Conservation (phyloP, 257 asterid genomes). For the Prunella vulgaris region DNA sequence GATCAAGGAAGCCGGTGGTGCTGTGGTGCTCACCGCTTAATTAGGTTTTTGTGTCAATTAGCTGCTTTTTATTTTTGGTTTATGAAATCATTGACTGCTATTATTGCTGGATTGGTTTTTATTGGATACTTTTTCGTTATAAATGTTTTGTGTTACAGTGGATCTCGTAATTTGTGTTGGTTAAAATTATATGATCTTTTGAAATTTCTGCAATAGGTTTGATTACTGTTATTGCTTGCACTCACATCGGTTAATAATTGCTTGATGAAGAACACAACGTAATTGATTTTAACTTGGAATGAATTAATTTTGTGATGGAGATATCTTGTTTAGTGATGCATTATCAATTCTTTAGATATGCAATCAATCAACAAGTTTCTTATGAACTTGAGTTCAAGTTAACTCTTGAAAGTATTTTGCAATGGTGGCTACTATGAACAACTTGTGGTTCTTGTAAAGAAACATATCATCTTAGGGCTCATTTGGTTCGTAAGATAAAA, state of each 20-base stretch:
- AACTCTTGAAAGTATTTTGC: too few relatives aligned
- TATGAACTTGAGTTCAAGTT: too few relatives aligned
- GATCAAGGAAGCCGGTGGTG: slow-evolving; percentile 66
- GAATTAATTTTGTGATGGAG: background rate
- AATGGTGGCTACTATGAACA: too few relatives aligned
- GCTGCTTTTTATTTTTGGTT: background rate
- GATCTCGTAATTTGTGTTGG: background rate
- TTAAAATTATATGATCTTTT: background rate
- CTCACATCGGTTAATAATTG: background rate
- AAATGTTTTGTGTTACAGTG: background rate
- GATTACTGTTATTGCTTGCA: background rate
- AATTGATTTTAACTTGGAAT: too few relatives aligned
- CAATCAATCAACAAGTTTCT: too few relatives aligned
- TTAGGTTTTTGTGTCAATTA: slow-evolving; percentile 14
- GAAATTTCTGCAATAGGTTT: background rate
- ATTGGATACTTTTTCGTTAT: background rate
- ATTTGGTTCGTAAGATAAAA: too few relatives aligned
- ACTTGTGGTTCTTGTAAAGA: too few relatives aligned
- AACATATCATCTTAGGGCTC: too few relatives aligned
- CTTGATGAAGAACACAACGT: too few relatives aligned
- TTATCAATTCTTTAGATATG: background rate
- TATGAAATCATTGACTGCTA: slow-evolving; percentile 6
- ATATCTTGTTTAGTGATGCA: background rate
- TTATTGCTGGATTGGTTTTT: slow-evolving; percentile 11
- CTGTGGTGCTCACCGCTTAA: slow-evolving; percentile 59